Evolutionary conservation across 352 stramenopile genomes (phyloP), one percentile per base, ranked within the genome.

Genomic region (Plasmopara viticola): DNA sequence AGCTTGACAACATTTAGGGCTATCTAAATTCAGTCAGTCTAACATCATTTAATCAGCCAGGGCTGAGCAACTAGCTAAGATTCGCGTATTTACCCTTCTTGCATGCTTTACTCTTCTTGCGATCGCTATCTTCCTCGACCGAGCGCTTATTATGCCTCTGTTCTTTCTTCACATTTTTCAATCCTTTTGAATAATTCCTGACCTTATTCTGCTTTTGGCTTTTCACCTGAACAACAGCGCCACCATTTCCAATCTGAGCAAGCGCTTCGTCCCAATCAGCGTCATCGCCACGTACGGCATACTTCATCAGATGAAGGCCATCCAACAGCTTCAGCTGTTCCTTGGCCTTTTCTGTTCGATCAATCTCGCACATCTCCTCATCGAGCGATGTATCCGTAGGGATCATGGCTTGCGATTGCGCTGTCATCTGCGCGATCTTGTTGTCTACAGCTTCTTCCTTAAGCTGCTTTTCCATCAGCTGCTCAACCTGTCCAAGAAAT

Each of bases 231-330:
- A 91, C 75, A 62, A 81, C 51, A 18, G 76, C 52, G 12, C 63
- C 67, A 2, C 55, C 58, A 35, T 50, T 64, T 37, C 73, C 64
- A 31, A 71, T 53, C 20, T 75, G 53, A 20, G 73, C 62, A n/a
- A 87, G 66, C 17, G 78, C 78, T 12, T 63, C 57, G 44, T 84
- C 82, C 93, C 95, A 98, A 53, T 98, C 90, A 10, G 94, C 78
- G 31, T 98, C 93, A 28, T 90, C 91, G 40, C 95, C 95, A 50
- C 90, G 90, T 29, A 98, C 79, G 9, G 87, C 86, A 64, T 98
- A 98, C 67, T 98, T 94, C 73, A 96, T 96, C n/a, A 98, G 74
- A 59, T 98, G 84, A 20, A 85, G 72, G 58, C 90, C 74, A 48
- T 95, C 76, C n/a, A 94, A 54, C 63, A 96, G 56, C 50, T 90